phyloP scores from a whole-genome alignment of 2,329 filamentous ascomycete genomes.

The Chaetomium sp. region DNA sequence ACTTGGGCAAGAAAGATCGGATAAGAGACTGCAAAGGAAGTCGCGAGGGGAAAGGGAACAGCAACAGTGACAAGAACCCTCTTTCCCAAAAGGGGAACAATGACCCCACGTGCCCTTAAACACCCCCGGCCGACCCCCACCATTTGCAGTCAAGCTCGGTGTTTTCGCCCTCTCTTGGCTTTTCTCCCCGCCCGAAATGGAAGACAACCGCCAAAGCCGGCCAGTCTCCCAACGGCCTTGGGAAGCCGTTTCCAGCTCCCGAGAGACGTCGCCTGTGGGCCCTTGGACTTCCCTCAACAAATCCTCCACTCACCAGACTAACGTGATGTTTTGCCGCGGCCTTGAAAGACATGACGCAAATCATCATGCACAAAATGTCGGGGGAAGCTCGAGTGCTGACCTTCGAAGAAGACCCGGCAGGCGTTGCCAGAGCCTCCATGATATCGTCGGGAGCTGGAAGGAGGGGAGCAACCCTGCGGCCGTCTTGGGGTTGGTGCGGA shows the following conservation, averaged over 20 bases:
- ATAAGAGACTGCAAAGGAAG: neutral
- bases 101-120: neutral
- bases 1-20: too few species aligned
- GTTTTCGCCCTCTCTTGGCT: neutral
- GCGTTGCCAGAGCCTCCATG: too few species aligned
- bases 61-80: constrained; percentile 4
- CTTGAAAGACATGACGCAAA: neutral
- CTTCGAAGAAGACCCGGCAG: too few species aligned
- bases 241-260: too few species aligned
- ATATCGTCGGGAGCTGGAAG: too few species aligned
- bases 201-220: too few species aligned
- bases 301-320: neutral
- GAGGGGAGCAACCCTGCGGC: neutral
- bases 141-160: neutral
- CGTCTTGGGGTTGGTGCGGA: constrained; percentile 1
- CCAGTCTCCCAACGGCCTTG: too few species aligned
- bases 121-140: neutral
- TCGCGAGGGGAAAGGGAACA: neutral
- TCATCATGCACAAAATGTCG: neutral
- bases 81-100: neutral
- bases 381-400: neutral
- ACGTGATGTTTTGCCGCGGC: neutral
- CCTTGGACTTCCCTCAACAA: too few species aligned
- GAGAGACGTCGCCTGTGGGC: too few species aligned
- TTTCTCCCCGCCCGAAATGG: neutral